Conservation (phyloP, 768 basidiomycete species). For the Trametes villosa region DNA sequence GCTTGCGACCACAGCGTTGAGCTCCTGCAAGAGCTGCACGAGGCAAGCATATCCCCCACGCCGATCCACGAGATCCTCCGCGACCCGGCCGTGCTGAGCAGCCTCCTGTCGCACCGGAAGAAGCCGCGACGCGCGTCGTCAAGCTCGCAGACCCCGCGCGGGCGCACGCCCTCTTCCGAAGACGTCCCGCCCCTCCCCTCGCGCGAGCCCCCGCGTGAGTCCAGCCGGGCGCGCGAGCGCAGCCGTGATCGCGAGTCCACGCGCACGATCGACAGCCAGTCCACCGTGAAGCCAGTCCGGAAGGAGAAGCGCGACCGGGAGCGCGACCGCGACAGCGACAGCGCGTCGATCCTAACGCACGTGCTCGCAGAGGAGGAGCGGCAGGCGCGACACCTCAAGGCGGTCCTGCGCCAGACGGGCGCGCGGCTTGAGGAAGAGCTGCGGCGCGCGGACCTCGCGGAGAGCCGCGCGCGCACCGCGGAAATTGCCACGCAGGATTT, state of each 20-base stretch:
- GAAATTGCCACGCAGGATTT: slow-evolving; percentile 53
- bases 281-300: slow-evolving; percentile 31
- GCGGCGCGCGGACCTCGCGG: slow-evolving; percentile 55
- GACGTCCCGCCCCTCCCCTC: neutral
- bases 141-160: slow-evolving; percentile 33
- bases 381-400: slow-evolving; percentile 58
- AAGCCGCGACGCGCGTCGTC: slow-evolving; percentile 41
- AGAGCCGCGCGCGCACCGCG: slow-evolving; percentile 53
- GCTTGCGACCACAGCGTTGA: slow-evolving; percentile 16
- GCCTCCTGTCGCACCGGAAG: slow-evolving; percentile 40
- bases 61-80: slow-evolving; percentile 49
- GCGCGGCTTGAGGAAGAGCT: slow-evolving; percentile 62
- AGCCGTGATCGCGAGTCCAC: slow-evolving; percentile 12
- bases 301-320: slow-evolving; percentile 40
- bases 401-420: slow-evolving; percentile 52
- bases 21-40: slow-evolving; percentile 36
- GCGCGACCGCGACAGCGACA: slow-evolving; percentile 26
- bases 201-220: slow-evolving; percentile 8
- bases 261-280: slow-evolving; percentile 18
- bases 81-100: slow-evolving; percentile 45
- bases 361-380: slow-evolving; percentile 59
- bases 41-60: slow-evolving; percentile 49
- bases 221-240: slow-evolving; percentile 8
- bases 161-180: slow-evolving; percentile 35
- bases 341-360: slow-evolving; percentile 37